Evolutionary conservation across 768 basidiomycete species (phyloP), one percentile per base, ranked within the genome.

Genomic region (Pulveroboletus sp.): DNA sequence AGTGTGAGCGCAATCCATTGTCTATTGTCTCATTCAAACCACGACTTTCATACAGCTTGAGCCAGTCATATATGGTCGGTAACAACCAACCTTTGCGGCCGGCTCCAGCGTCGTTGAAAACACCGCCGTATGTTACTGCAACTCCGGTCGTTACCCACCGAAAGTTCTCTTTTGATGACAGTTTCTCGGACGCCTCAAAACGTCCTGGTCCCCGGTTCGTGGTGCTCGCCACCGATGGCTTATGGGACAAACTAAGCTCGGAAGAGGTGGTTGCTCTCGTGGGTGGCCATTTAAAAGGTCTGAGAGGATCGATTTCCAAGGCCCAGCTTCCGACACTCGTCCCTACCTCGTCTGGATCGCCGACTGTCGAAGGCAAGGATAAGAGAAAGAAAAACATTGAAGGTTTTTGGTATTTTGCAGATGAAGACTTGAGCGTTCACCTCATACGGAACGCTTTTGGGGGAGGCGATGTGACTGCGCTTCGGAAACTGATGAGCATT

Each of bases 121-220:
- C 93, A 5, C 93, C 93, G 2, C 93, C 93, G n/a, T 96, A 95
- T 67, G 92, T 95, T 21, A 93, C 78, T 30, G 82, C 93, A 14
- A 74, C 75, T 7, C 93, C 93, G 3, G 90, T 89, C 32, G 82
- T 93, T 27, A 87, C 84, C 3, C 85, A 92, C 58, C 80, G 81
- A 52, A 82, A 84, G 57, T 72, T 90, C 57, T 71, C 77, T 13
- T 78, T 86, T 61, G 62, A 75, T 13, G 51, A 69, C 27, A 45
- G 50, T 26, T 59, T 63, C 47, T 21, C 54, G 33, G 37, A 61
- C 14, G 40, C 58, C n/a, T 52, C 64, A 6, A 50, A 59, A 32
- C 58, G 37, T 38, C 57, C 54, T 47, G 67, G 51, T 54, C 75
- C 13, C 21, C 82, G 83, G 52, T 96, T 96, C 69, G 62, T 96